phyloP scores from a whole-genome alignment of 345 rosid species.

The Linum lewisii region DNA sequence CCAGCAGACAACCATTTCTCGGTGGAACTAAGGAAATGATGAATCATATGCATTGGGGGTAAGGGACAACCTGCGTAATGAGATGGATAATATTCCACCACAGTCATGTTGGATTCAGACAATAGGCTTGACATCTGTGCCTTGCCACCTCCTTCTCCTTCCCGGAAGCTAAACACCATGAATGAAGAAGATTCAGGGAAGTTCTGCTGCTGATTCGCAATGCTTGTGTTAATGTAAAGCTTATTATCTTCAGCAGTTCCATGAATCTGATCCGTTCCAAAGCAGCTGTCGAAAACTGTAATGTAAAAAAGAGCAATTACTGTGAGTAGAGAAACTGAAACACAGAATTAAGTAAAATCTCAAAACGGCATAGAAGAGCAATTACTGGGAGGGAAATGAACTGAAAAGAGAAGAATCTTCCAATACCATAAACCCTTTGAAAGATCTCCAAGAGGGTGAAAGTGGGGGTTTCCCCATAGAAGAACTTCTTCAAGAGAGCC shows the following conservation, averaged over 20 bases:
- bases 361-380: not conserved
- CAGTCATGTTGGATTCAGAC: slow-evolving; percentile 62
- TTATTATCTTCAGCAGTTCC: slow-evolving; percentile 44
- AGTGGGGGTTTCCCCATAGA: slow-evolving; percentile 68
- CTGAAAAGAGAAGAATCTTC: not conserved
- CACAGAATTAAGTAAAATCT: not conserved
- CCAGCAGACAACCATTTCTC: slow-evolving; percentile 61
- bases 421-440: slow-evolving; percentile 78
- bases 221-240: slow-evolving; percentile 40
- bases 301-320: slow-evolving; percentile 4
- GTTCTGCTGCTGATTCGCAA: slow-evolving; percentile 43
- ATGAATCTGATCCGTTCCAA: slow-evolving; percentile 39
- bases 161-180: slow-evolving; percentile 74
- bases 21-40: slow-evolving; percentile 61
- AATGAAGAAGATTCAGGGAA: slow-evolving; percentile 45
- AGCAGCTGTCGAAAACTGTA: slow-evolving; percentile 66
- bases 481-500: slow-evolving; percentile 70
- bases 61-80: slow-evolving; percentile 69
- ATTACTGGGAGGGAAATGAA: not conserved
- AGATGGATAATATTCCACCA: slow-evolving; percentile 63
- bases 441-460: slow-evolving; percentile 76
- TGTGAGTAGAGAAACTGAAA: not conserved
- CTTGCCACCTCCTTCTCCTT: slow-evolving; percentile 37
- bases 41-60: slow-evolving; percentile 56
- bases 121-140: slow-evolving; percentile 39